phyloP scores from a whole-genome alignment of 495 filamentous ascomycete species.

The Tuber borchii region DNA sequence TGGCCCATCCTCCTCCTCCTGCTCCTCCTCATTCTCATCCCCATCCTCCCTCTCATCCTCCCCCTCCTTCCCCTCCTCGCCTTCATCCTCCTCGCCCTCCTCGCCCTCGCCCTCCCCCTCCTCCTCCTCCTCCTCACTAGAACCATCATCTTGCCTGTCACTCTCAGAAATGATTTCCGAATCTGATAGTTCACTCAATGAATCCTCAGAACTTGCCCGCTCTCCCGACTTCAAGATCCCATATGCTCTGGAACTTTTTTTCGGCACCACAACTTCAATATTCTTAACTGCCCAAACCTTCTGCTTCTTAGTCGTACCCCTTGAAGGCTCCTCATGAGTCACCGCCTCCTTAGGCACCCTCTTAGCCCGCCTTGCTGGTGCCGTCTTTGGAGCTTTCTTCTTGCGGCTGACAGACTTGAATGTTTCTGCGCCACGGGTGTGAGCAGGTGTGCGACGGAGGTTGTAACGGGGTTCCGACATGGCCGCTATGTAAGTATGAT shows the following conservation, averaged over 20 bases:
- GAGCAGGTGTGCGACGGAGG: neutral
- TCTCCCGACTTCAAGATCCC: neutral
- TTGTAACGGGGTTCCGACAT: slow-evolving; percentile 1
- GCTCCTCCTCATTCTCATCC: too few relatives aligned
- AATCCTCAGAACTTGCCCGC: neutral
- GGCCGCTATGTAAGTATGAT: neutral
- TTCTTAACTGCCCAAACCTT: neutral
- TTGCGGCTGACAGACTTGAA: neutral
- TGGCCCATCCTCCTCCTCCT: too few relatives aligned
- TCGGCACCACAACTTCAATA: neutral
- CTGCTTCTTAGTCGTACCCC: neutral
- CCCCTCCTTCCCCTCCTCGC: neutral
- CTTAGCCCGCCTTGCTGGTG: neutral
- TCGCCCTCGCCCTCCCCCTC: slow-evolving; percentile 8
- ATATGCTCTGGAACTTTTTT: neutral
- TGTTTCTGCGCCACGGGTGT: neutral
- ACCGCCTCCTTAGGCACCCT: neutral
- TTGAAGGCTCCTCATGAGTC: neutral
- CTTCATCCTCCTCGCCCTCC: slow-evolving; percentile 15
- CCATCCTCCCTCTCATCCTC: slow-evolving; percentile 8
- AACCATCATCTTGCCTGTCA: slow-evolving; percentile 11
- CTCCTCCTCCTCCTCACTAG: slow-evolving; percentile 17
- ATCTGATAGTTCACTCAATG: neutral
- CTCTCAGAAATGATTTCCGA: neutral
- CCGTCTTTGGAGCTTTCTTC: neutral